phyloP scores from a whole-genome alignment of 345 rosid species.

The Dipteronia sinensis region DNA sequence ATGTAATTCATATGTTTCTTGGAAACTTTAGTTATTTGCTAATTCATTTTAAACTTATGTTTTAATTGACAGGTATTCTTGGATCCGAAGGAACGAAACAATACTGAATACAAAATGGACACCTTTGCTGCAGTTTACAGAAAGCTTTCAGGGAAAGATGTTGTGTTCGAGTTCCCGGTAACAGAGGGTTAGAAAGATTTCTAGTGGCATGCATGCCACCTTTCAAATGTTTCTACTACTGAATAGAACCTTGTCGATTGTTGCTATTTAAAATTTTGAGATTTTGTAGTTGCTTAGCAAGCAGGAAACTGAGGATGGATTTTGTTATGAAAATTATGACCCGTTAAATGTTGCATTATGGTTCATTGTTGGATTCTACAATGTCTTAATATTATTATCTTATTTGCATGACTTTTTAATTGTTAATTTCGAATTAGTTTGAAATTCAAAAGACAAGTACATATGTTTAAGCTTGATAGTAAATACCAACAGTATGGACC shows the following conservation, averaged over 20 bases:
- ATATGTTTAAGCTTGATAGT: too few species aligned
- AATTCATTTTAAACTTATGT: neutral
- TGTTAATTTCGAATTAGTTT: too few species aligned
- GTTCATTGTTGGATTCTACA: constrained; percentile 5
- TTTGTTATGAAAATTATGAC: neutral
- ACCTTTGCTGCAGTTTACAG: constrained; percentile 78
- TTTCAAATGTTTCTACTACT: neutral
- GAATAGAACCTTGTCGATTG: neutral
- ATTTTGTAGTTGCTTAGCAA: constrained; percentile 19
- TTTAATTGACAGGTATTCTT: constrained; percentile 51
- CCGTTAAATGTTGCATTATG: neutral
- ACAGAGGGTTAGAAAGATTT: constrained; percentile 48
- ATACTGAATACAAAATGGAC: constrained; percentile 79
- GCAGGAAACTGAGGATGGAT: constrained; percentile 15
- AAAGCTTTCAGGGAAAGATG: constrained; percentile 82
- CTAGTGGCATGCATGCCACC: neutral
- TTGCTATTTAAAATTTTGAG: constrained; percentile 29
- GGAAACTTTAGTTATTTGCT: neutral
- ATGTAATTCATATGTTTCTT: neutral
- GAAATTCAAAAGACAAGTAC: too few species aligned
- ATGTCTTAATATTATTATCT: neutral
- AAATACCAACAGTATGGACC: too few species aligned
- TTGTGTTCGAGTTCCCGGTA: constrained; percentile 70
- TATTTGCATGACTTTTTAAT: neutral
- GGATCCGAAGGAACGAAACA: constrained; percentile 84